A percentile compares a stretch with the other conserved stretches of the same genome.
phyloP scores from a whole-genome alignment of 2,329 filamentous ascomycete species.

The Diaporthe ilicicola region DNA sequence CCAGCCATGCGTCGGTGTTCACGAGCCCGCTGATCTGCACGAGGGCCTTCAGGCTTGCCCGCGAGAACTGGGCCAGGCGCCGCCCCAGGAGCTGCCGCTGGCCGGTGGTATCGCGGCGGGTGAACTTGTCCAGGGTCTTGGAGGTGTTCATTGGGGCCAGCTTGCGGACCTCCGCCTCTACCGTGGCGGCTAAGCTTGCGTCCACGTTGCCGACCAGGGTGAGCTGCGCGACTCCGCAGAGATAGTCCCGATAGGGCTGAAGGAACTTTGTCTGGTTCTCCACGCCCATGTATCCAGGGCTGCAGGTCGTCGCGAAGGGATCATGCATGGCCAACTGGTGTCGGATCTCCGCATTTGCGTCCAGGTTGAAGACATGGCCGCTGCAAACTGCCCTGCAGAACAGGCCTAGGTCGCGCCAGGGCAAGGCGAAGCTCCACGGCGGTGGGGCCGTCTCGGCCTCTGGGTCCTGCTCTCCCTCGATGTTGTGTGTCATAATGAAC shows the following conservation, averaged over 20 bases:
- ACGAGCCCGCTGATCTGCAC: neutral
- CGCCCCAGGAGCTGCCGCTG: neutral
- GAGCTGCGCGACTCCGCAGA: neutral
- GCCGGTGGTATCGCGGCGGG: neutral
- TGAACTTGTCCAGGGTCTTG: neutral
- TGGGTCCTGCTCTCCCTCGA: neutral
- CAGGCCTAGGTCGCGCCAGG: neutral
- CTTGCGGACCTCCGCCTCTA: neutral
- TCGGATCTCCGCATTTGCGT: neutral
- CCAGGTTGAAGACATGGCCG: neutral
- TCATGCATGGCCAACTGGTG: neutral
- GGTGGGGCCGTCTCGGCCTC: neutral
- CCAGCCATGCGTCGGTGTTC: neutral
- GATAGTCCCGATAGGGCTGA: neutral
- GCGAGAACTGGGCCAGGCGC: neutral
- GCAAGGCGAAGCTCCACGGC: neutral
- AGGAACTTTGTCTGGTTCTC: neutral
- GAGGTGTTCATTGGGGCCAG: neutral
- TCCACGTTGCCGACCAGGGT: neutral
- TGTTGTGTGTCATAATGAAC: conserved; percentile 1
- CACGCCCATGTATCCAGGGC: neutral
- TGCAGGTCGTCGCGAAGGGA: neutral
- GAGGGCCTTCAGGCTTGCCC: neutral
- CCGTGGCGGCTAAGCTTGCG: neutral
- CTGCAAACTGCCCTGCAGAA: neutral